These are phyloP conservation scores for Podaxis rugospora DNA, from an alignment of 768 basidiomycete genomes.

Conservation along the genomic window DNA sequence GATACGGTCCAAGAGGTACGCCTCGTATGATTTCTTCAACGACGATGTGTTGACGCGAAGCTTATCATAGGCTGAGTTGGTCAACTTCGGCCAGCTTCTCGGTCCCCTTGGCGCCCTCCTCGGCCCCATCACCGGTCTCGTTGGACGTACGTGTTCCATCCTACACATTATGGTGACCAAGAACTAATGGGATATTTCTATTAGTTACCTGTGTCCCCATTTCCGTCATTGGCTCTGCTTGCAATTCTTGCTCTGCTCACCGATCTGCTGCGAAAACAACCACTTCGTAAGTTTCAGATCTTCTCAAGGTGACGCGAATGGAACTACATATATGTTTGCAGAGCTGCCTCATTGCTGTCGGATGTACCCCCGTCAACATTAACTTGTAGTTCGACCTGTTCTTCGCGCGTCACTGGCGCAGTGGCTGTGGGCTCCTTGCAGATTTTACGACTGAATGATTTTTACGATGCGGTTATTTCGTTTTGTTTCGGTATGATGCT, in stretches of 20 bases:
- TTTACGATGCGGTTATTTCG: neutral
- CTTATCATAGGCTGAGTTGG: neutral
- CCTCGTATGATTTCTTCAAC: neutral
- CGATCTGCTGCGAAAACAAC: slow-evolving; percentile 27
- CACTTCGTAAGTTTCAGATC: slow-evolving; percentile 17
- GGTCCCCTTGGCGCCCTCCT: too few species aligned
- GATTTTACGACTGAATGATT: neutral
- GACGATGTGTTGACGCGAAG: neutral
- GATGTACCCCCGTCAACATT: slow-evolving; percentile 19
- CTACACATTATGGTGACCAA: neutral
- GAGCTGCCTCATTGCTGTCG: slow-evolving; percentile 16
- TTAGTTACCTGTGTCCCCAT: slow-evolving; percentile 19
- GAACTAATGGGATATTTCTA: neutral
- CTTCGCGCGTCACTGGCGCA: neutral
- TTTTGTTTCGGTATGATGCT: neutral
- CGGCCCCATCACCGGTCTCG: neutral
- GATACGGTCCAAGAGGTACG: neutral
- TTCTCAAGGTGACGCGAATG: neutral
- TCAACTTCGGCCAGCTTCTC: neutral
- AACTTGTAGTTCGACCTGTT: neutral
- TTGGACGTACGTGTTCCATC: neutral
- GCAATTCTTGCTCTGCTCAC: slow-evolving; percentile 18
- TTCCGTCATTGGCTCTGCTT: slow-evolving; percentile 12
- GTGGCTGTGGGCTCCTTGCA: neutral
- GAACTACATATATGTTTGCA: neutral